Conservation (phyloP, 345 rosid genomes). For the Lepidium sativum region DNA sequence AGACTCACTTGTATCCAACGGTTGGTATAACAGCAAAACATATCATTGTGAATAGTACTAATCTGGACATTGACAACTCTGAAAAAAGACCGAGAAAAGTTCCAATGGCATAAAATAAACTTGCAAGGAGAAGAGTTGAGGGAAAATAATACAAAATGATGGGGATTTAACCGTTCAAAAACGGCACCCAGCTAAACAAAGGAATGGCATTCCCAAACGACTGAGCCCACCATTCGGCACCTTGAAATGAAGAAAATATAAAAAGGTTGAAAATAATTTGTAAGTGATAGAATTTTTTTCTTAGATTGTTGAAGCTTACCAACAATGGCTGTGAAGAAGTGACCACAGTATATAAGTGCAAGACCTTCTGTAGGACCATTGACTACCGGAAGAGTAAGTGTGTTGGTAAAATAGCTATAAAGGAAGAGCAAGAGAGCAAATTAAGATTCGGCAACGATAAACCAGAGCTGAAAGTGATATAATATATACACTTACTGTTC, state of each 20-base stretch:
- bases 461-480: not conserved
- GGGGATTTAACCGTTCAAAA: constrained; percentile 41
- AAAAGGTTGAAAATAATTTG: not conserved
- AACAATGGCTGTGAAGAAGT: constrained; percentile 74
- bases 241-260: constrained; percentile 29
- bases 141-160: not conserved
- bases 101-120: not conserved
- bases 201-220: constrained; percentile 59
- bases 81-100: constrained; percentile 10
- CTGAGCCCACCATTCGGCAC: constrained; percentile 95
- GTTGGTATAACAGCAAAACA: constrained; percentile 80
- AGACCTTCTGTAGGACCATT: constrained; percentile 99
- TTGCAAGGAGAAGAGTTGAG: not conserved
- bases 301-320: constrained; percentile 42
- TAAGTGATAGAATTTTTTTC: not conserved
- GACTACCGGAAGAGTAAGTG: constrained; percentile 82
- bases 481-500: constrained; percentile 52
- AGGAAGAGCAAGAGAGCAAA: constrained; percentile 1
- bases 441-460: not conserved
- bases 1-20: constrained; percentile 65
- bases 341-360: constrained; percentile 67
- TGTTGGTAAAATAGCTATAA: constrained; percentile 79
- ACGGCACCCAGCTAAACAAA: constrained; percentile 73
- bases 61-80: constrained; percentile 57
- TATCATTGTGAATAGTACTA: constrained; percentile 52